phyloP scores from a whole-genome alignment of 331 rosid species.

The Spiraea crenata region DNA sequence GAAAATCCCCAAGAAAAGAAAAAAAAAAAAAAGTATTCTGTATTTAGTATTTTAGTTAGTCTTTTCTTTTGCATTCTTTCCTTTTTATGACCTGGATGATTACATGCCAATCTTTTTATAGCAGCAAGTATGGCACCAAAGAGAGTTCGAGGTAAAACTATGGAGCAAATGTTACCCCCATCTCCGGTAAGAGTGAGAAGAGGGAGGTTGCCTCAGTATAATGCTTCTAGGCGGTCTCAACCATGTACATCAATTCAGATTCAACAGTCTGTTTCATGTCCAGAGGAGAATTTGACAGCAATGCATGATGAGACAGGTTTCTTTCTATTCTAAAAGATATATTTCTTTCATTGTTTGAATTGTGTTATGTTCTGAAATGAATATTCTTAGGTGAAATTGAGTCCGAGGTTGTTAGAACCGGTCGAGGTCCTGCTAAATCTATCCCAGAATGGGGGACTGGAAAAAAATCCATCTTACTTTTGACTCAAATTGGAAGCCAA shows the following conservation, averaged over 20 bases:
- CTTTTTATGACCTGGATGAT: no score
- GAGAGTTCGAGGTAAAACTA: neutral
- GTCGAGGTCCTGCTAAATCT: neutral
- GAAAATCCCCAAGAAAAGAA: no score
- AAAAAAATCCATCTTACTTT: neutral
- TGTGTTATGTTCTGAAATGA: neutral
- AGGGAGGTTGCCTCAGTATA: neutral
- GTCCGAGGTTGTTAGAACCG: neutral
- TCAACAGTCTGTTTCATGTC: no score
- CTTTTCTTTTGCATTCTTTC: no score
- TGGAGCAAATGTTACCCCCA: neutral
- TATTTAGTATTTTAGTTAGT: no score
- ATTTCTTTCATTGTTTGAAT: neutral
- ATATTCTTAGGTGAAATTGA: neutral
- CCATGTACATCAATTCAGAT: no score
- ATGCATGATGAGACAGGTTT: neutral
- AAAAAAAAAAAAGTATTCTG: no score
- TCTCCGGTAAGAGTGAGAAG: neutral
- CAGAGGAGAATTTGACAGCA: no score
- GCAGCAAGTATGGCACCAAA: neutral
- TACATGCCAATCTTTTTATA: no score
- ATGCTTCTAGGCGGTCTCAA: neutral
- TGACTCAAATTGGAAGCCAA: neutral
- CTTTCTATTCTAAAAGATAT: no score
- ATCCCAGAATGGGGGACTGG: neutral